phyloP scores from a whole-genome alignment of 2,329 filamentous ascomycete genomes.

The Ilyonectria sp. region DNA sequence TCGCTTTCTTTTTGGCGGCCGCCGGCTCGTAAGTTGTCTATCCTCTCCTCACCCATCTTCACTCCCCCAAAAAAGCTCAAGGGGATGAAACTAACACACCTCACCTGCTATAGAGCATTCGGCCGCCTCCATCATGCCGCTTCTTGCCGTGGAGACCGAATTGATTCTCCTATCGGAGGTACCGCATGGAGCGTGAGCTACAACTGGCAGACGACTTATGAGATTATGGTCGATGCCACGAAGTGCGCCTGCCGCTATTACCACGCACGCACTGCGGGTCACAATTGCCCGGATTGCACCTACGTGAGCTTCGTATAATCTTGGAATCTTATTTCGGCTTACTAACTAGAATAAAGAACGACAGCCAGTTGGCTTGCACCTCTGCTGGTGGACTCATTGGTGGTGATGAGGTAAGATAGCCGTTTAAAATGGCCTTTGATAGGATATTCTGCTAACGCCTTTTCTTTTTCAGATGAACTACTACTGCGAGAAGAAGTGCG shows the following conservation, averaged over 20 bases:
- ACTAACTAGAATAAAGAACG: background rate
- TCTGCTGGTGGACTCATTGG: background rate
- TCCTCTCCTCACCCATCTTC: no score
- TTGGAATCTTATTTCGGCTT: background rate
- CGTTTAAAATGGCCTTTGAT: background rate
- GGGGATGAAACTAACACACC: background rate
- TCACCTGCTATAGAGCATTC: background rate
- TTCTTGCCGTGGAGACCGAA: conserved; percentile 1
- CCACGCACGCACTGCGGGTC: conserved; percentile 11
- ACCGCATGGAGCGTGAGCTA: conserved; percentile 21
- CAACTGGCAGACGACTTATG: conserved; percentile 21
- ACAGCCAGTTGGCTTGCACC: background rate
- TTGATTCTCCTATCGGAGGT: conserved; percentile 9
- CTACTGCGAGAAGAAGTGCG: conserved; percentile 16
- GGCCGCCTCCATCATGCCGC: conserved; percentile 8
- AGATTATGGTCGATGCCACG: conserved; percentile 22
- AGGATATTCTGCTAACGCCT: background rate
- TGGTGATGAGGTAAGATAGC: background rate
- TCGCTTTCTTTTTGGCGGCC: no score
- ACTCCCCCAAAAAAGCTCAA: no score
- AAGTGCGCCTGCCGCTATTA: conserved; percentile 18
- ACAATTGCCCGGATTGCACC: conserved; percentile 22
- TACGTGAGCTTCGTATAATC: background rate
- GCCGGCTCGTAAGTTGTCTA: no score
- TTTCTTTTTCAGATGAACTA: background rate